These are phyloP conservation scores for Cladosporium sp. DNA, from an alignment of 2,329 filamentous ascomycete genomes.

Conservation along the genomic window DNA sequence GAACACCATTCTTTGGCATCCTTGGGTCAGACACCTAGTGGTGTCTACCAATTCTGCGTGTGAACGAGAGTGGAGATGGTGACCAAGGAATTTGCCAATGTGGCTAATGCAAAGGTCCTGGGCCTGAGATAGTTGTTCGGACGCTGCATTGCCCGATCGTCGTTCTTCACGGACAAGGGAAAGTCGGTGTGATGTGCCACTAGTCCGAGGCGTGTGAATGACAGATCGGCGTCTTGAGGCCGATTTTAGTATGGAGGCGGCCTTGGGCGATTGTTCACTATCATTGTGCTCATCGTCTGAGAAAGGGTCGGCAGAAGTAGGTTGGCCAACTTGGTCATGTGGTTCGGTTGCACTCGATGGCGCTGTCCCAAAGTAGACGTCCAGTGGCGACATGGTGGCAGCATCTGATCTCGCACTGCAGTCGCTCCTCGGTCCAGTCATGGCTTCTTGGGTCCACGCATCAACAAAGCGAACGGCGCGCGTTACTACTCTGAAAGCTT, in stretches of 20 bases:
- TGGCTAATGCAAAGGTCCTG: constrained; percentile 90
- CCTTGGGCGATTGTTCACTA: not conserved
- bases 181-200: constrained; percentile 29
- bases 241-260: not conserved
- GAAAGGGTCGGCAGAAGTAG: not conserved
- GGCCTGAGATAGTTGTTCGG: constrained; percentile 73
- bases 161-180: constrained; percentile 29
- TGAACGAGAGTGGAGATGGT: constrained; percentile 90
- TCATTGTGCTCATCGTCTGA: not conserved
- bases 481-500: constrained; percentile 91
- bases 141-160: constrained; percentile 67
- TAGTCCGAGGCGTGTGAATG: constrained; percentile 8
- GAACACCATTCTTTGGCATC: constrained; percentile 74
- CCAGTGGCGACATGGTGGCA: constrained; percentile 6
- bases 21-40: constrained; percentile 79
- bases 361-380: constrained; percentile 5
- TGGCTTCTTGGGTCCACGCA: constrained; percentile 58
- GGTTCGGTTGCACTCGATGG: not conserved
- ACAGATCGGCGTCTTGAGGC: not conserved
- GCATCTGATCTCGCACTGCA: not conserved
- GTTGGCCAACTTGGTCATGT: not conserved
- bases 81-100: constrained; percentile 88
- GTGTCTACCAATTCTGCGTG: constrained; percentile 78
- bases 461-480: constrained; percentile 89
- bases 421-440: constrained; percentile 3